phyloP scores from a whole-genome alignment of 140 eudicot genomes.

The Anethum foeniculum region DNA sequence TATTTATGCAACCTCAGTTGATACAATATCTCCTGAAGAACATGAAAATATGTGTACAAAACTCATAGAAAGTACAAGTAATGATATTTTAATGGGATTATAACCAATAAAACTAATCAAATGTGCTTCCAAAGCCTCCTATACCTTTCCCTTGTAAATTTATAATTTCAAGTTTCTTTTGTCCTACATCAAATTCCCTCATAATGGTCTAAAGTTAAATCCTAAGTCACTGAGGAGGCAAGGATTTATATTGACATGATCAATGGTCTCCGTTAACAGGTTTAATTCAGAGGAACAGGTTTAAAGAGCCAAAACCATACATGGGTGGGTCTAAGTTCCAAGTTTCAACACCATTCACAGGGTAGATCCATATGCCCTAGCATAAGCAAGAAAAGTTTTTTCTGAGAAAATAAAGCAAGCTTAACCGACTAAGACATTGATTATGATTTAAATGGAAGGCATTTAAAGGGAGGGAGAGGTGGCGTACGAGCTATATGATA shows the following conservation, averaged over 20 bases:
- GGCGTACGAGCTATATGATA: not conserved
- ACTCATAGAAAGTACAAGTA: not conserved
- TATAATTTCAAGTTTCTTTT: too few relatives aligned
- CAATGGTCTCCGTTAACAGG: not conserved
- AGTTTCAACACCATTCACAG: not conserved
- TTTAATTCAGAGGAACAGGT: not conserved
- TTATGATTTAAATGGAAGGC: not conserved
- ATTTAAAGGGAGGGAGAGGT: not conserved
- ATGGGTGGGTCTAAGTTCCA: not conserved
- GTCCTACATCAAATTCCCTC: not conserved
- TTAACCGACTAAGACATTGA: not conserved
- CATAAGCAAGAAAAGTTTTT: not conserved
- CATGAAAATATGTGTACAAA: not conserved
- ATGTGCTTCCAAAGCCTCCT: too few relatives aligned
- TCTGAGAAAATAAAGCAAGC: not conserved
- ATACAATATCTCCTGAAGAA: not conserved
- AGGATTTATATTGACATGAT: not conserved
- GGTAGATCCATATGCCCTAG: not conserved
- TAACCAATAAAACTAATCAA: too few relatives aligned
- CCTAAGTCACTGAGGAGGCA: not conserved
- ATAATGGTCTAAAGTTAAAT: not conserved
- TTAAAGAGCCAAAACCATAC: not conserved
- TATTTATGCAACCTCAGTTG: not conserved
- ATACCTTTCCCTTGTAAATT: too few relatives aligned
- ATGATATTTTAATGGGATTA: not conserved